Conservation (phyloP, 2,329 filamentous ascomycete genomes). For the Amphichorda felina region DNA sequence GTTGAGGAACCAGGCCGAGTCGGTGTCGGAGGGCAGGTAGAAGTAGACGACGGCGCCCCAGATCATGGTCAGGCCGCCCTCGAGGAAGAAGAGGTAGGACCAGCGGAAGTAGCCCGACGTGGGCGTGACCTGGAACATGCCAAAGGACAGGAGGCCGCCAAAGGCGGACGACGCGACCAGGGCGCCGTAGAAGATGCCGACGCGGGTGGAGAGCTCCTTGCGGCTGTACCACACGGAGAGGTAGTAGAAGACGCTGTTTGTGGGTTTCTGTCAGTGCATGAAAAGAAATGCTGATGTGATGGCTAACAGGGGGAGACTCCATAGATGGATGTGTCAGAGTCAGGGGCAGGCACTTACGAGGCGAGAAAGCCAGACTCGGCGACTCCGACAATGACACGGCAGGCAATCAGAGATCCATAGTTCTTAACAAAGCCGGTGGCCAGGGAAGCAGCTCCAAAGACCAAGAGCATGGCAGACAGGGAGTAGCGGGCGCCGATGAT, state of each 20-base stretch:
- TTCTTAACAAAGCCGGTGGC: too few species aligned
- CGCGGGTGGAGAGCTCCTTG: constrained; percentile 39
- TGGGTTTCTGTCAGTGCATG: too few species aligned
- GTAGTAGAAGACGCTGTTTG: constrained; percentile 8
- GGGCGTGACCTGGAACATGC: not conserved
- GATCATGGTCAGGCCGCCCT: not conserved
- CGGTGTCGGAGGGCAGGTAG: constrained; percentile 30
- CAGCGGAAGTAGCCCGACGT: not conserved
- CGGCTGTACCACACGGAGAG: constrained; percentile 27
- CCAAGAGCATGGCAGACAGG: too few species aligned
- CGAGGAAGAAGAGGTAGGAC: constrained; percentile 1
- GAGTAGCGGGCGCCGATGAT: too few species aligned
- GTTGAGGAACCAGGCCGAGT: constrained; percentile 27
- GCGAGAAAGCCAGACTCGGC: too few species aligned
- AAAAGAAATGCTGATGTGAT: too few species aligned
- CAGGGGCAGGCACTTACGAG: too few species aligned
- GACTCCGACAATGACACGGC: too few species aligned
- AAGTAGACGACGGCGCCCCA: constrained; percentile 16
- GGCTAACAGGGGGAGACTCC: too few species aligned
- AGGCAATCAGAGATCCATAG: too few species aligned
- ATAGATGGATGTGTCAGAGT: too few species aligned
- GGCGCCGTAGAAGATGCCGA: constrained; percentile 43
- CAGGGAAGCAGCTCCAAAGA: too few species aligned
- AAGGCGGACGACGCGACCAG: constrained; percentile 51
- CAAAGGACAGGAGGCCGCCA: constrained; percentile 39